Evolutionary conservation across 2,329 filamentous ascomycete species (phyloP), one percentile per base, ranked within the genome.

Genomic region (Cladosporium sp.): DNA sequence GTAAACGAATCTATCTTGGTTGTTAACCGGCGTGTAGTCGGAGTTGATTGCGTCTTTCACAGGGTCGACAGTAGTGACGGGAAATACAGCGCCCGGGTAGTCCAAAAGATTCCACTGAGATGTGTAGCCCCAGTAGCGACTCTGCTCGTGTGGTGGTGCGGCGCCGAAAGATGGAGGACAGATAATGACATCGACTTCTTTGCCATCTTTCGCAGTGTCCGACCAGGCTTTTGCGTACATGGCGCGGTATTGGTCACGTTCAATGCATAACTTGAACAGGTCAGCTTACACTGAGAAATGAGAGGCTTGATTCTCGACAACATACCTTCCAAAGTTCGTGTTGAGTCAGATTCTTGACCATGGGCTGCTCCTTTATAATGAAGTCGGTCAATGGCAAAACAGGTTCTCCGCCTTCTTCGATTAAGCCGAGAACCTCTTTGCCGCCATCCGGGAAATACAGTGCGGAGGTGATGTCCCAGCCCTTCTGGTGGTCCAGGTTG

Each of bases 81-180:
- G 84, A 60, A 87, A 84, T 0, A 81, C 73, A 2, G 78, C 65
- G 8, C 73, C 76, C 0, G 84, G 59, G 50, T 62, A 62, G 62
- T 88, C 83, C 1, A 87, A 73, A 33, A 86, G 59, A 60, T 87
- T 88, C 82, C 83, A 87, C 53, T 82, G 77, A 0, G 76, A 48
- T 0, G 82, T 85, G 57, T 87, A 88, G 1, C 76, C 76, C 82
- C 82, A 87, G 57, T 79, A 80, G 33, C 66, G 71, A 62, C 84
- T 59, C 52, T 71, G 67, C 56, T 79, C 64, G 55, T 81, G 73
- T 53, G 77, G 66, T 3, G 73, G 77, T 16, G 79, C 79, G 2
- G 71, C 70, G 2, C 77, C 74, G 1, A 80, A 78, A 0, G 75
- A 77, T 0, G 72, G 77, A 0, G 83, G 83, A 50, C 77, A 82